phyloP scores from a whole-genome alignment of 495 filamentous ascomycete genomes.

The Podospora appendiculata region DNA sequence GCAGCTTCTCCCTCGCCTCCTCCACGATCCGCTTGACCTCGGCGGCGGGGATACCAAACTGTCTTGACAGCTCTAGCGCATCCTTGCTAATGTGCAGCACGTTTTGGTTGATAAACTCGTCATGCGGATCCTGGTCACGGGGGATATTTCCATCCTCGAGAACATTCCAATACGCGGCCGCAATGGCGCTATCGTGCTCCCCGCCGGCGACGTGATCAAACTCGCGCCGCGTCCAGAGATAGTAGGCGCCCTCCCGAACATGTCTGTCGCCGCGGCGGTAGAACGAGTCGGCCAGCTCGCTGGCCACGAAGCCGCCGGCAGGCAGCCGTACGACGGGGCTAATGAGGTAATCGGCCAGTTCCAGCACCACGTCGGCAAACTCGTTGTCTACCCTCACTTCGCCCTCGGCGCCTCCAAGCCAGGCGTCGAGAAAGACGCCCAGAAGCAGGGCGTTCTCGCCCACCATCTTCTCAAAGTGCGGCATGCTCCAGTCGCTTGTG shows the following conservation, averaged over 20 bases:
- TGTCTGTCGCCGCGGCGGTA: slow-evolving; percentile 67
- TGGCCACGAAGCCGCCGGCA: slow-evolving; percentile 75
- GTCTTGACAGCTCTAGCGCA: slow-evolving; percentile 59
- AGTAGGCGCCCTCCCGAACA: slow-evolving; percentile 90
- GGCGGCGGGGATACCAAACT: slow-evolving; percentile 66
- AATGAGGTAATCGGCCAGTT: slow-evolving; percentile 76
- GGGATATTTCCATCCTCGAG: slow-evolving; percentile 82
- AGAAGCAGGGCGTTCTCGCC: slow-evolving; percentile 90
- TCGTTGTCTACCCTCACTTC: slow-evolving; percentile 36
- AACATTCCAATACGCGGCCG: slow-evolving; percentile 80
- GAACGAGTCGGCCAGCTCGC: slow-evolving; percentile 89
- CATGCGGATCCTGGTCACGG: slow-evolving; percentile 77
- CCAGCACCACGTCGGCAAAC: slow-evolving; percentile 72
- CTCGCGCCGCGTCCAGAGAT: slow-evolving; percentile 88
- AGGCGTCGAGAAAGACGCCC: slow-evolving; percentile 81
- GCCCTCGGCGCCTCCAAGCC: slow-evolving; percentile 52
- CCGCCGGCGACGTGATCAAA: slow-evolving; percentile 66
- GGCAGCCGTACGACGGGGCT: slow-evolving; percentile 55
- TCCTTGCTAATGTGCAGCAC: slow-evolving; percentile 42
- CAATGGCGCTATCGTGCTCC: slow-evolving; percentile 60
- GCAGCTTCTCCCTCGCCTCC: slow-evolving; percentile 59
- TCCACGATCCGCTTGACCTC: slow-evolving; percentile 68
- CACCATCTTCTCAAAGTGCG: slow-evolving; percentile 98
- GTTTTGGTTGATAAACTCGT: slow-evolving; percentile 87
- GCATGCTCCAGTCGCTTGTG: slow-evolving; percentile 82